Percentiles rank a stretch among this genome's conserved stretches.
phyloP scores from a whole-genome alignment of 2,329 filamentous ascomycete species.

The Epichloe gansuensis region DNA sequence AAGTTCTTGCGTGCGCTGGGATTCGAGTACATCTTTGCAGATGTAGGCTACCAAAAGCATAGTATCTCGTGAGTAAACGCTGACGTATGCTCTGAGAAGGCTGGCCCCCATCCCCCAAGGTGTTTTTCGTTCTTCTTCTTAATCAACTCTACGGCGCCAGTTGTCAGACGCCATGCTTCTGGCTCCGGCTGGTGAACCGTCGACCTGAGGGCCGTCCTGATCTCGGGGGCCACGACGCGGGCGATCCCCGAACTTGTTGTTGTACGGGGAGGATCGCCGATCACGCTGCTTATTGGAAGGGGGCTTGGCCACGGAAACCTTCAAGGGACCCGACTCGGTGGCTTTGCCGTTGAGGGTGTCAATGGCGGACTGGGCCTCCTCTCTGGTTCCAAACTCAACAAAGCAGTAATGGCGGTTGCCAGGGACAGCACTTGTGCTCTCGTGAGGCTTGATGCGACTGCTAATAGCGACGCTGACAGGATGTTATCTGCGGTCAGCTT shows the following conservation, averaged over 20 bases:
- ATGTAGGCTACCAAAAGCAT: too few relatives aligned
- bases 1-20: too few relatives aligned
- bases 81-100: not conserved
- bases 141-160: constrained; percentile 4
- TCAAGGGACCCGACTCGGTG: constrained; percentile 12
- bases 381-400: constrained; percentile 44
- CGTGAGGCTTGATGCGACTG: constrained; percentile 46
- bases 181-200: not conserved
- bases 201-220: constrained; percentile 1
- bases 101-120: not conserved
- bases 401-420: constrained; percentile 53
- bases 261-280: not conserved
- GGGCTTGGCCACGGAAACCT: constrained; percentile 8
- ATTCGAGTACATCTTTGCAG: too few relatives aligned
- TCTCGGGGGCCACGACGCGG: not conserved
- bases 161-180: constrained; percentile 5
- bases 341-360: constrained; percentile 13
- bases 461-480: constrained; percentile 21
- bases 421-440: constrained; percentile 34
- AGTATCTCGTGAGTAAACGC: not conserved
- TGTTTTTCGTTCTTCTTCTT: not conserved
- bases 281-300: constrained; percentile 1
- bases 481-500: not conserved
- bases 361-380: constrained; percentile 41
- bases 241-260: not conserved